Conservation (phyloP, 805 yeast species). For the Teunomyces panamensis region DNA sequence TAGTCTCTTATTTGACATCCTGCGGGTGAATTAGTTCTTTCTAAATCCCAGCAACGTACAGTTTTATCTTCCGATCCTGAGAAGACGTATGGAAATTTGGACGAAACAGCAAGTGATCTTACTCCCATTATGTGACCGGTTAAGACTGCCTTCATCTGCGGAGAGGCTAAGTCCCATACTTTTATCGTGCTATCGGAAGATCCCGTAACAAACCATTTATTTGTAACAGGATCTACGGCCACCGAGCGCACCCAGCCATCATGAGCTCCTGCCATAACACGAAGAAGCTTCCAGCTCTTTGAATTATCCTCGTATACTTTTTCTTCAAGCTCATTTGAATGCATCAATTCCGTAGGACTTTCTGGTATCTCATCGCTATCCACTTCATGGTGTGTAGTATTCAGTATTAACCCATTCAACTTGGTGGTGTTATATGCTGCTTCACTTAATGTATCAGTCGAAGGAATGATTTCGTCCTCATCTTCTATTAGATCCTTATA, state of each 20-base stretch:
- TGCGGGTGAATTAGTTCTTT: slow-evolving; percentile 60
- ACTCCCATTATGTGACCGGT: slow-evolving; percentile 93
- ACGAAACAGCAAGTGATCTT: slow-evolving; percentile 68
- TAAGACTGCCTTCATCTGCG: slow-evolving; percentile 66
- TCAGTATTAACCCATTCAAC: slow-evolving; percentile 7
- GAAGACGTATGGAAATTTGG: slow-evolving; percentile 81
- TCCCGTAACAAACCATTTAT: slow-evolving; percentile 90
- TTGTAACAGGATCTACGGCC: slow-evolving; percentile 74
- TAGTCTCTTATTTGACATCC: slow-evolving; percentile 68
- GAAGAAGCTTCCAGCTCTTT: slow-evolving; percentile 59
- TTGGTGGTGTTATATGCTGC: slow-evolving; percentile 29
- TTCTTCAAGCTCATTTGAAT: neutral
- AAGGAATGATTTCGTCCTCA: slow-evolving; percentile 17
- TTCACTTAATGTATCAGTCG: slow-evolving; percentile 29
- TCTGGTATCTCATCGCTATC: slow-evolving; percentile 1
- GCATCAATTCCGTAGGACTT: neutral
- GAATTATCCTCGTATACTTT: slow-evolving; percentile 1
- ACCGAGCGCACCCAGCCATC: slow-evolving; percentile 89
- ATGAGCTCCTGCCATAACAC: slow-evolving; percentile 80
- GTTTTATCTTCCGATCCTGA: slow-evolving; percentile 92
- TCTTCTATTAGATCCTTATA: slow-evolving; percentile 2
- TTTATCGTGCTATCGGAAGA: slow-evolving; percentile 85
- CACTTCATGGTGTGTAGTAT: neutral
- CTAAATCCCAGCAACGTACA: slow-evolving; percentile 95
- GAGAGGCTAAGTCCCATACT: slow-evolving; percentile 83